Conservation (phyloP, 169 alveolate species). For the Condylostoma magnum region DNA sequence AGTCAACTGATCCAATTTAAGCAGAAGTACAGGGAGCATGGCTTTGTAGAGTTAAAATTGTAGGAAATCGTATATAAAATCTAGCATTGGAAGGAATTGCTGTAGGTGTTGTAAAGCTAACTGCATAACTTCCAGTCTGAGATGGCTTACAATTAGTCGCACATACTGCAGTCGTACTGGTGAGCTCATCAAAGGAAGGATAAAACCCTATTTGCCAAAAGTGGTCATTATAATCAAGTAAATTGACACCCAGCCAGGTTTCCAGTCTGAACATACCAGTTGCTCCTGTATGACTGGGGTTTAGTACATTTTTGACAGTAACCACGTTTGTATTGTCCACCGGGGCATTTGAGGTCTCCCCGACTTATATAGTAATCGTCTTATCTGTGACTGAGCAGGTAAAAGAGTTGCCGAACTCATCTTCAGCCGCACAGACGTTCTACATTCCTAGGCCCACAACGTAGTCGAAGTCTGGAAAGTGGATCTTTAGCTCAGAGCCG, state of each 20-base stretch:
- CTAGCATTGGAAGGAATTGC: neutral
- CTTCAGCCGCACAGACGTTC: neutral
- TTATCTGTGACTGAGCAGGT: conserved; percentile 9
- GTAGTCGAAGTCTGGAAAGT: conserved; percentile 6
- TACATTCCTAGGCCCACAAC: neutral
- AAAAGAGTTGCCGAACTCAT: neutral
- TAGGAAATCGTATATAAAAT: conserved; percentile 3
- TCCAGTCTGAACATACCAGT: conserved; percentile 9
- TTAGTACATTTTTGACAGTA: neutral
- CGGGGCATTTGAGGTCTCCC: conserved; percentile 16
- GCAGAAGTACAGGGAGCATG: conserved; percentile 6
- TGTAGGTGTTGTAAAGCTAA: neutral
- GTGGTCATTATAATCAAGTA: conserved; percentile 12
- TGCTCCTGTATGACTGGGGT: conserved; percentile 16
- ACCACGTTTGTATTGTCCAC: neutral
- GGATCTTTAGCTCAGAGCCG: neutral
- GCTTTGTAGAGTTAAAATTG: neutral
- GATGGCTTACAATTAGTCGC: conserved; percentile 6
- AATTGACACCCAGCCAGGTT: conserved; percentile 1
- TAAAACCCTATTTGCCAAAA: conserved; percentile 13
- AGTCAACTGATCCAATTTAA: neutral
- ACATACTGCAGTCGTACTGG: neutral
- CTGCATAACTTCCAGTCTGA: neutral
- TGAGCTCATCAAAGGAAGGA: neutral
- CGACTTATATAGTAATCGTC: neutral